Evolutionary conservation across 164 flowering plant species (phyloP), one percentile per base, ranked within the genome.

Genomic region (Stephania japonica): DNA sequence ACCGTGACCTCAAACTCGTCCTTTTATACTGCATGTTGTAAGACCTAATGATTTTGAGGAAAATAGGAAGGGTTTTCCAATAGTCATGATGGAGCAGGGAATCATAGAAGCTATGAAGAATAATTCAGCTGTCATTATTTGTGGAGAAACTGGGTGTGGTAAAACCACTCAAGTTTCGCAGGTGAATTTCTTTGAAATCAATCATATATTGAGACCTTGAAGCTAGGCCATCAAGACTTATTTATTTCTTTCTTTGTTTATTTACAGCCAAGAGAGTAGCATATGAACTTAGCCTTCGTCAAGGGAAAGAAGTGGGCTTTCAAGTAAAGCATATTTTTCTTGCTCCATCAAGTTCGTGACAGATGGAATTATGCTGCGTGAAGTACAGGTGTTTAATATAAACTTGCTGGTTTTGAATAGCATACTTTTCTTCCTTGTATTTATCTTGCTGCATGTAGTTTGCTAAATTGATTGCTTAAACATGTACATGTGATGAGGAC

Each of bases 61-160:
- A 23, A 83, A 75, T 56, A 84, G 99, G 75, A 87, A 77, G 71
- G 91, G 84, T 82, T 97, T 94, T 66, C 99, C 99, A 18, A 91
- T 94, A 67, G 91, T 92, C 68, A 92, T 91, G 99, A 89, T 90
- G 97, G 97, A 94, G 86, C 97, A 94, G 75, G 98, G 92, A 80
- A 89, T 94, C 77, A 94, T 94, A 97, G 97, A 94, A 87, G 92
- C 96, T 75, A 86, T 94, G 74, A 90, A 90, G 84, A 85, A 92
- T 16, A 72, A 91, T 63, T 69, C 85, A 0, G 71, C 84, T 42
- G 86, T 94, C 50, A 91, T 94, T 75, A 83, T 94, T 21, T 91
- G 97, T 79, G 98, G 99, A 78, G 95, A 92, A 75, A 94, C 97
- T 75, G 99, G 98, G 25, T 92, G 99, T 82, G 97, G 97, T 67